A percentile compares a stretch with the other conserved stretches of the same genome.
These are phyloP conservation scores for Parathielavia hyrcaniae DNA, from an alignment of 495 filamentous ascomycete genomes.

Conservation along the genomic window DNA sequence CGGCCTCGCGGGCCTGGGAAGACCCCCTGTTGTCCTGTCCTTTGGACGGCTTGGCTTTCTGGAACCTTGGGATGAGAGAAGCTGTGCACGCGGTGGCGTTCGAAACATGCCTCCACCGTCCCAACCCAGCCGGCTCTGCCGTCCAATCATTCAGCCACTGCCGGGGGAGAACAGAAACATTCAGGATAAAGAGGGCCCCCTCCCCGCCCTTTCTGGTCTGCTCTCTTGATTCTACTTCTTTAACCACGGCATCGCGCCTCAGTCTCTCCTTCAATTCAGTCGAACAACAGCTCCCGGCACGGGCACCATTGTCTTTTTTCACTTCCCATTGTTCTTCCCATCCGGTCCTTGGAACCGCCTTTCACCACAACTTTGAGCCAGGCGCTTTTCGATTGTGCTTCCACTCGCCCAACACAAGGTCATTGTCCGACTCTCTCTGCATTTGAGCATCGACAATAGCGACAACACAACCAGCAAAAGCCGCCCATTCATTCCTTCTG, in stretches of 20 bases:
- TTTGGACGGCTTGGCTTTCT: constrained; percentile 9
- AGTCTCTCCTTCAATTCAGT: constrained; percentile 22
- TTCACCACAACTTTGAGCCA: constrained; percentile 17
- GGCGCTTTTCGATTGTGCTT: constrained; percentile 24
- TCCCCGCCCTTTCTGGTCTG: constrained; percentile 13
- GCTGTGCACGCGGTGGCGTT: constrained; percentile 22
- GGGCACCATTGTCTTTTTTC: constrained; percentile 21
- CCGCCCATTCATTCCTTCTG: constrained; percentile 17
- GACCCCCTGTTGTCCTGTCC: constrained; percentile 9
- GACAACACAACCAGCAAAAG: constrained; percentile 8
- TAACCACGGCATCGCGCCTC: constrained; percentile 24
- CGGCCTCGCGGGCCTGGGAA: background rate
- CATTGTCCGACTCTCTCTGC: constrained; percentile 12
- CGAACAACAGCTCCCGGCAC: constrained; percentile 9
- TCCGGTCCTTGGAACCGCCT: constrained; percentile 7
- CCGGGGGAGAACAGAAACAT: constrained; percentile 27
- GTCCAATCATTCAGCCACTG: constrained; percentile 26
- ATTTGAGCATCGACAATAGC: constrained; percentile 17
- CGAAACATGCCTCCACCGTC: constrained; percentile 22
- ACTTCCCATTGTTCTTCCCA: constrained; percentile 13
- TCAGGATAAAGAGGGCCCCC: constrained; percentile 26
- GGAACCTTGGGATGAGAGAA: constrained; percentile 17
- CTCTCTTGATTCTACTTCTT: constrained; percentile 15
- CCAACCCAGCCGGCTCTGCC: background rate
- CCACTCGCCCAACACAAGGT: constrained; percentile 2